These are phyloP conservation scores for Trichaptum fuscoviolaceum DNA, from an alignment of 768 basidiomycete genomes.

Conservation along the genomic window DNA sequence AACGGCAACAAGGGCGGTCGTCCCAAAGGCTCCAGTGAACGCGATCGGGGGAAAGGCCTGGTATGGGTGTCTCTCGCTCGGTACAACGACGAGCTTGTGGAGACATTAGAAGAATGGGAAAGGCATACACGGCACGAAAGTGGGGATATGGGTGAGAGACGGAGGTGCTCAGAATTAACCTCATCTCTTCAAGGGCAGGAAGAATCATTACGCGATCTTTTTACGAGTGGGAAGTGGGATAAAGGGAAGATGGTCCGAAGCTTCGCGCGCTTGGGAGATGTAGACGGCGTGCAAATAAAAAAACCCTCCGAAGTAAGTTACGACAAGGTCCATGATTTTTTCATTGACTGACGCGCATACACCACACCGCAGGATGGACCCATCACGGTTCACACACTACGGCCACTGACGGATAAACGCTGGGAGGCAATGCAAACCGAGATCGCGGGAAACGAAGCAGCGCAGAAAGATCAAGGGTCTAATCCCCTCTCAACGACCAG, in stretches of 20 bases:
- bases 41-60: conserved; percentile 30
- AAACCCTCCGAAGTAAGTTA: conserved; percentile 9
- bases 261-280: conserved; percentile 58
- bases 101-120: conserved; percentile 60
- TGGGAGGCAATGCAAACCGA: conserved; percentile 38
- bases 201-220: conserved; percentile 37
- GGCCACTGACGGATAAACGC: conserved; percentile 37
- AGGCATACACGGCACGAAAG: conserved; percentile 38
- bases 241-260: conserved; percentile 70
- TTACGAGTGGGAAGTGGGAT: conserved; percentile 60
- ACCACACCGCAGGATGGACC: too few species aligned
- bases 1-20: conserved; percentile 28
- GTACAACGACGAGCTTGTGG: conserved; percentile 69
- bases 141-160: conserved; percentile 31
- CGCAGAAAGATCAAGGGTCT: conserved; percentile 6
- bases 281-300: conserved; percentile 10
- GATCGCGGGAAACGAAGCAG: conserved; percentile 20
- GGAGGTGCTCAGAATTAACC: conserved; percentile 25
- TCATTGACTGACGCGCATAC: conserved; percentile 2
- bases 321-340: conserved; percentile 8
- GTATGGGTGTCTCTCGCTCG: conserved; percentile 76
- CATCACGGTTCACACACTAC: conserved; percentile 31
- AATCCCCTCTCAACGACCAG: conserved; percentile 2
- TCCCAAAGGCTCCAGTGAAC: conserved; percentile 10
- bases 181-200: conserved; percentile 23